Evolutionary conservation across 345 rosid genomes (phyloP), one percentile per base, ranked within the genome.

Genomic region (Crucihimalaya himalaica): DNA sequence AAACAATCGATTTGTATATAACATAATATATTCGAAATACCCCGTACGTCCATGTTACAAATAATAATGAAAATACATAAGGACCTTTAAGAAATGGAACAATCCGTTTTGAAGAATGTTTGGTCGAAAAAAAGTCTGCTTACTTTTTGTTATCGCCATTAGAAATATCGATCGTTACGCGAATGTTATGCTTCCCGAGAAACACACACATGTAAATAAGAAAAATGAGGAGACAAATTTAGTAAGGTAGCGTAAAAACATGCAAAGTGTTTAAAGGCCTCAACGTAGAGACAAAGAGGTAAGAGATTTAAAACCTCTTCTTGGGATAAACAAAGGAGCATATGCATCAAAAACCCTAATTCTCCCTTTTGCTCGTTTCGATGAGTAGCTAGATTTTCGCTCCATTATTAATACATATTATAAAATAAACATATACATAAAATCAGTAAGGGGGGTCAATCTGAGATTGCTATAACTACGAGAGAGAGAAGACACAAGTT

Each of bases 281-380:
- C 72, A 39, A 34, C 67, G 72, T 65, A 71, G 47, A 77, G 76
- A 77, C 80, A 71, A 77, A 77, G 70, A 63, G 55, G 46, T 12
- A 61, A 6, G 32, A 53, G 58, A 28, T 54, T 63, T 37, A 35
- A 55, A 56, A 37, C 63, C 71, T 37, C 55, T 64, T 70, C 48
- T 77, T 71, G 76, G 76, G 76, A 77, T 71, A 76, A 70, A 70
- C 80, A 75, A 68, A 39, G 48, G 68, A 75, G 79, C 79, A 68
- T 68, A 71, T 63, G 75, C 76, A 65, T 56, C 37, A 70, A 70
- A 42, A 76, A 42, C 60, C 71, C 63, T 29, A 70, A 54, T 76
- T 56, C 27, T 56, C 60, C 39, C 53, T 63, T 70, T 61, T 70
- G 31, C 53, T 70, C 32, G 34, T 29, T 63, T 62, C 65, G 11